Evolutionary conservation across 225 moss, liverwort and hornwort species (phyloP).

Genomic region (Straminergon stramineum): DNA sequence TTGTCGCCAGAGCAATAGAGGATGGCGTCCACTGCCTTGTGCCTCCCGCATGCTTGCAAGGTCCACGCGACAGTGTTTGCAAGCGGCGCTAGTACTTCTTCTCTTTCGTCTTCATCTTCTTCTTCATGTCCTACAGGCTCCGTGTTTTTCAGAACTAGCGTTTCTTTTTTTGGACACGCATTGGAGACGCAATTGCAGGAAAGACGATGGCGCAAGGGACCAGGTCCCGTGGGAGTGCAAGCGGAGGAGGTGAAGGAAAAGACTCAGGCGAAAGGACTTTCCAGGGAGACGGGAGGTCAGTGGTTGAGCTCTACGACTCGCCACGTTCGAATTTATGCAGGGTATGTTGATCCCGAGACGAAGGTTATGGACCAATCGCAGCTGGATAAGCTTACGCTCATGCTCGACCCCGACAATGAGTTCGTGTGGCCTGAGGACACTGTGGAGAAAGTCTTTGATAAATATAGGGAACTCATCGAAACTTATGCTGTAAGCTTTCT

Average conservation of each 20-base stretch:
- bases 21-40: conserved; percentile 27
- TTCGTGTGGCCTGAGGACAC: conserved; percentile 85
- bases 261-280: conserved; percentile 43
- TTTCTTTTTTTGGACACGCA: conserved; percentile 2
- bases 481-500: conserved; percentile 58
- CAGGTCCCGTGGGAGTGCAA: conserved; percentile 16
- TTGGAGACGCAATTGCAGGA: conserved; percentile 3
- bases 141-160: neutral
- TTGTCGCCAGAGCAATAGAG: conserved; percentile 7
- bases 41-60: conserved; percentile 6
- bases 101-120: neutral
- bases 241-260: conserved; percentile 39
- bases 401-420: conserved; percentile 92
- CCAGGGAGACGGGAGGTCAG: conserved; percentile 63
- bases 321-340: conserved; percentile 76
- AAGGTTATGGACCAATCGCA: conserved; percentile 74
- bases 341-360: conserved; percentile 65
- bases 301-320: conserved; percentile 96
- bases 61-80: neutral
- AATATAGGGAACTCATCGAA: conserved; percentile 73
- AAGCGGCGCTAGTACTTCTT: neutral
- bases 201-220: neutral
- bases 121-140: neutral
- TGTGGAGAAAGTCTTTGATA: conserved; percentile 54
- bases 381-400: conserved; percentile 88